phyloP scores from a whole-genome alignment of 2,329 filamentous ascomycete species.

The Hymenoscyphus repandus region DNA sequence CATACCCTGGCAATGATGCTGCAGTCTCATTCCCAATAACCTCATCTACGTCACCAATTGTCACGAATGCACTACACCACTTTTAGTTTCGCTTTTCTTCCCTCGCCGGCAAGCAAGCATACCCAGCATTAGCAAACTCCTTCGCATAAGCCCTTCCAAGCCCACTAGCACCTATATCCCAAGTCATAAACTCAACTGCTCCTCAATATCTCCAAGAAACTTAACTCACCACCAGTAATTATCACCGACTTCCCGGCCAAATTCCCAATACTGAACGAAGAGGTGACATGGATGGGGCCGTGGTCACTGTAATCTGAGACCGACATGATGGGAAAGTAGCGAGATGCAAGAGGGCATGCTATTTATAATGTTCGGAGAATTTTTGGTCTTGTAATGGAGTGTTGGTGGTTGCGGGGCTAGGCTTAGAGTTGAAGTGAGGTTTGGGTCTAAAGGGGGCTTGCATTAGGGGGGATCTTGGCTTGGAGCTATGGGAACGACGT shows the following conservation, averaged over 20 bases:
- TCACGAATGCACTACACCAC: slow-evolving; percentile 35
- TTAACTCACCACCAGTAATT: background rate
- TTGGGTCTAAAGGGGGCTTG: background rate
- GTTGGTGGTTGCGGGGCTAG: too few relatives aligned
- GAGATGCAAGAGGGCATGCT: too few relatives aligned
- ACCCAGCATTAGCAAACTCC: slow-evolving; percentile 26
- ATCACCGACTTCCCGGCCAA: slow-evolving; percentile 1
- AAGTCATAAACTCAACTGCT: too few relatives aligned
- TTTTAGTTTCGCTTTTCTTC: too few relatives aligned
- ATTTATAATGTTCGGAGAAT: too few relatives aligned
- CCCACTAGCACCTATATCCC: slow-evolving; percentile 29
- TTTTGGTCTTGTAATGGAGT: too few relatives aligned
- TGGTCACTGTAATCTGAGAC: background rate
- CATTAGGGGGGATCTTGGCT: background rate
- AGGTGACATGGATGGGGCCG: background rate
- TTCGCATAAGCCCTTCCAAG: slow-evolving; percentile 36
- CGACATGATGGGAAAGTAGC: background rate
- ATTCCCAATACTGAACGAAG: background rate
- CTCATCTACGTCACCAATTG: slow-evolving; percentile 36
- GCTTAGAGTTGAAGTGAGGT: too few relatives aligned
- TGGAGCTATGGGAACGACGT: background rate
- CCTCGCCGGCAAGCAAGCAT: too few relatives aligned
- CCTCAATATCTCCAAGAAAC: background rate
- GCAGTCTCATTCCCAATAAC: slow-evolving; percentile 27
- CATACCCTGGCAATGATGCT: background rate